Base-by-base conservation (phyloP, 139 green algal species). In the Eudorina sp. region DNA sequence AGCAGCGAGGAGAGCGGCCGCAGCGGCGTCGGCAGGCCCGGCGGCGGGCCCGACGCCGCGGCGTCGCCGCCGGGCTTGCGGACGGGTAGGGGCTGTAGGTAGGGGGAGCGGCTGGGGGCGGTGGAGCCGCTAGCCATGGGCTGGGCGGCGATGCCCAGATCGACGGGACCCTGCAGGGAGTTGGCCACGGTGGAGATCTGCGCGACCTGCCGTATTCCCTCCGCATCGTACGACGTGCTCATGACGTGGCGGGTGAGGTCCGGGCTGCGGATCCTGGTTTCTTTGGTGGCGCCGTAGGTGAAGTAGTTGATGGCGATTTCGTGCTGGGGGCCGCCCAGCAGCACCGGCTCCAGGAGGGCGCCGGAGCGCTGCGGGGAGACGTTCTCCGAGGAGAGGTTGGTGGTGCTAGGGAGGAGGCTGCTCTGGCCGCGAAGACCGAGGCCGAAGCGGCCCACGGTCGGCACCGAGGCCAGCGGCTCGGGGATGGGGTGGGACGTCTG, bases 81-180 rank as follows among this genome's bases (percentile, higher is more conserved):
- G 53, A 4, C 40, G 23, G 48, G 19, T 19, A 84, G n/a, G n/a
- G 74, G 46, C 3, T 66, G 43, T 2, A 73, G 38, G 77, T 85
- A 85, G 7, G 77, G 77, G 36, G 77, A 85, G 25, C 31, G 53
- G 38, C 27, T 27, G 13, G 74, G 36, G 29, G 38, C 77, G 9
- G 79, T 53, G 25, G 25, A 6, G 58, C 58, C 79, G 41, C 53
- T 38, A 16, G 77, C 53, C 23, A 60, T 23, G 34, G 79, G 53
- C 38, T 19, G 34, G 0, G 29, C 79, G 14, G 79, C 79, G 4
- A 25, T 2, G 18, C 25, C 25, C 18, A 0, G 23, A 27, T 85
- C 58, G 27, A 85, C 62, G 40, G 79, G 58, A 0, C 79, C 79
- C 40, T 85, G 79, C 41, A 85, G 58, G 3, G 41, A 9, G 14